Percentiles rank a stretch among this genome's conserved stretches.
Conservation (phyloP, 1,284 basidiomycete genomes). For the Stygiomarasmius scandens region DNA sequence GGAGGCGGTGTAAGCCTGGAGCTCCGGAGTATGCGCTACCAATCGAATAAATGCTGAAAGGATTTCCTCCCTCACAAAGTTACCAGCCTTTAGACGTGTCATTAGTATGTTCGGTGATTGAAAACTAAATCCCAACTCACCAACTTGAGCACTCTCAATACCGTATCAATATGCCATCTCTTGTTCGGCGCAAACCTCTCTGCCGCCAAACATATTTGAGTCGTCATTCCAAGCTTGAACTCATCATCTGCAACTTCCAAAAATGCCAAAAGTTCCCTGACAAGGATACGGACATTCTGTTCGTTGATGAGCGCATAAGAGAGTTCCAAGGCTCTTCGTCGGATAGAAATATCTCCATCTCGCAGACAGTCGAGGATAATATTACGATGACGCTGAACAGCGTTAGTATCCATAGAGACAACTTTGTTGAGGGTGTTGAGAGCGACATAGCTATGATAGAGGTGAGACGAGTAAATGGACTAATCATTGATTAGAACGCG, state of each 20-base stretch:
- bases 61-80: constrained; percentile 97
- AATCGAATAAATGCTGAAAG: constrained; percentile 94
- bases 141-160: constrained; percentile 89
- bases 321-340: constrained; percentile 93
- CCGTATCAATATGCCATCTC: constrained; percentile 99
- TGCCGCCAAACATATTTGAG: constrained; percentile 94
- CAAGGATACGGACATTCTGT: constrained; percentile 89
- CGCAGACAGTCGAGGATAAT: constrained; percentile 98
- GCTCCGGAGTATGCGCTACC: constrained; percentile 95
- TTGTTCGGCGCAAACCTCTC: constrained; percentile 98
- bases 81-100: constrained; percentile 75
- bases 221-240: constrained; percentile 98
- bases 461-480: not conserved
- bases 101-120: constrained; percentile 6
- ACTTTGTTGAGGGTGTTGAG: constrained; percentile 99
- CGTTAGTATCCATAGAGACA: constrained; percentile 96
- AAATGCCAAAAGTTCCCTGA: constrained; percentile 93
- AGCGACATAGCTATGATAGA: constrained; percentile 82
- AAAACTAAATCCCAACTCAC: constrained; percentile 48
- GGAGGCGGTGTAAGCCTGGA: constrained; percentile 95
- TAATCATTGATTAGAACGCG: constrained; percentile 24
- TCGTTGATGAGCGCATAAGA: constrained; percentile 99
- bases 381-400: constrained; percentile 96
- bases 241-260: constrained; percentile 98
- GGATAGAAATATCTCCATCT: constrained; percentile 98